Percentiles rank a stretch among this genome's conserved stretches.
phyloP scores from a whole-genome alignment of 2,329 filamentous ascomycete genomes.

The Fusarium sarcochroum region DNA sequence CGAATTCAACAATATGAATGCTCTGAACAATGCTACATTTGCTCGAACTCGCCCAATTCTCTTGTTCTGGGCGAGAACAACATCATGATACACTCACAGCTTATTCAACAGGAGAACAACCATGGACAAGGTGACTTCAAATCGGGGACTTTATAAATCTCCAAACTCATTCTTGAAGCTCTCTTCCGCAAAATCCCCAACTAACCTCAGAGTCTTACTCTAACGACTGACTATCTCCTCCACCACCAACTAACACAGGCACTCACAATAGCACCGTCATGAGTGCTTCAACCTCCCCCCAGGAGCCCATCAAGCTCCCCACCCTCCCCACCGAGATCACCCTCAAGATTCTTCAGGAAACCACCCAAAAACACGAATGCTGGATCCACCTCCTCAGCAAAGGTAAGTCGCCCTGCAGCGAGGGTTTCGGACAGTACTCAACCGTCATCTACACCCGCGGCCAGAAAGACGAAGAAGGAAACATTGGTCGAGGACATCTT shows the following conservation, averaged over 20 bases:
- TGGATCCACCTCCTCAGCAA: slow-evolving; percentile 6
- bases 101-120: neutral
- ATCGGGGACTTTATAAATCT: neutral
- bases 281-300: neutral
- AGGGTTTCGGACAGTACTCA: neutral
- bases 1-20: too few species aligned
- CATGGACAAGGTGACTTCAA: neutral
- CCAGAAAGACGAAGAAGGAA: neutral
- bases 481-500: slow-evolving; percentile 8
- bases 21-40: too few species aligned
- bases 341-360: slow-evolving; percentile 14
- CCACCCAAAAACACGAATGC: slow-evolving; percentile 1
- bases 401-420: slow-evolving; percentile 7
- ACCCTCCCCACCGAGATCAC: slow-evolving; percentile 8
- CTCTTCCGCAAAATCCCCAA: neutral
- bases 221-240: neutral
- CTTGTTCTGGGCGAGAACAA: neutral
- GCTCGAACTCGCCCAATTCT: neutral
- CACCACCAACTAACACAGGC: neutral
- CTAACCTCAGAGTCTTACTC: neutral
- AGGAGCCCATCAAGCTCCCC: neutral
- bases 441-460: slow-evolving; percentile 32
- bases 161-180: neutral
- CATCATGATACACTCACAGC: neutral
- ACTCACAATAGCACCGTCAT: neutral